Base-by-base conservation (phyloP, 805 yeast genomes). In the Wickerhamiella bombiphila region DNA sequence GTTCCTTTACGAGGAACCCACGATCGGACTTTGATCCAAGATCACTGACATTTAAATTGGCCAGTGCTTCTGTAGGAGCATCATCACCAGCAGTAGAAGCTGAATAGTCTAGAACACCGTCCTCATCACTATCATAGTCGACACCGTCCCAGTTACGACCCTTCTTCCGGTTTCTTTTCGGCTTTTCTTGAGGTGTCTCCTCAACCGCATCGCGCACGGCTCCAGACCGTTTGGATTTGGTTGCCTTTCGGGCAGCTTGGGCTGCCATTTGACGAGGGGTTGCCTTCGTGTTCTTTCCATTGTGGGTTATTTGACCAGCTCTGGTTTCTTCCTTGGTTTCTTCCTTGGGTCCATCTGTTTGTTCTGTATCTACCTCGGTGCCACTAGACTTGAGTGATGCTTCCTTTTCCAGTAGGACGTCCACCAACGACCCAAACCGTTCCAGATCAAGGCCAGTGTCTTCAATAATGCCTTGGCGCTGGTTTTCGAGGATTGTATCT, bases 1-100 rank as follows among this genome's bases (percentile, higher is more conserved):
- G 63, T 45, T 77, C 83, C 38, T 64, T 72, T 9, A 79, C 73
- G 29, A 78, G 54, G 50, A 78, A 77, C n/a, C 85, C 86, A 2
- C 62, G 47, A 38, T 59, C 58, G 22, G 64, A 60, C 34, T 58
- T 54, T 3, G 58, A 41, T 11, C 76, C 76, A 47, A 65, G 67
- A 21, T 51, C 57, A 6, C 37, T 46, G 8, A 47, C 51, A 14
- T 41, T 32, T 7, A 47, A 19, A 5, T 41, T 24, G 14, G 57
- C 61, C 39, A 59, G 59, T 37, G 62, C 40, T 3, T 37, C 21
- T 13, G 30, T 35, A 2, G 29, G 4, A 3, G 36, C 41, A 5
- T 52, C 54, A 2, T 48, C 39, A n/a, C 43, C 51, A 3, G 42
- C 41, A 3, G 51, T 37, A 2, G 43, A 40, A 13, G 49, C 43